Percentiles rank a stretch among this genome's conserved stretches.
Evolutionary conservation across 2,329 filamentous ascomycete species (phyloP).

Genomic region (Fusarium algeriense): DNA sequence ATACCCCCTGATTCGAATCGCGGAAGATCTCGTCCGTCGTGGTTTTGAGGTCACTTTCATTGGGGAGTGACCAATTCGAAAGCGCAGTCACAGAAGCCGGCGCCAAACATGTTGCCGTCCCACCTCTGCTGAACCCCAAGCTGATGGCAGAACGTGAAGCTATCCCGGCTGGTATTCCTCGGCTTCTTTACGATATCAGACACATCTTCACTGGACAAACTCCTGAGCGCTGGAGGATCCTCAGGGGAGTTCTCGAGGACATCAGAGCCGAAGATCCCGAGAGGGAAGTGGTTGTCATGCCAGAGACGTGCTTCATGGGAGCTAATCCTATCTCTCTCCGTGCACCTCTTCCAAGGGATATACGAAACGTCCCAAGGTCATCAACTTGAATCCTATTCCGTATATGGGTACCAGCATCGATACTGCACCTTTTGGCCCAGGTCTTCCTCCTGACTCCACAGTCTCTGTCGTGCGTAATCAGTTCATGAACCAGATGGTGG

Average conservation of each 20-base stretch:
- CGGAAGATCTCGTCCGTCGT: constrained; percentile 51
- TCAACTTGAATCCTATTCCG: constrained; percentile 57
- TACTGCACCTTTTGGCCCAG: constrained; percentile 54
- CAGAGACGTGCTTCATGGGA: constrained; percentile 56
- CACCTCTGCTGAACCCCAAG: constrained; percentile 26
- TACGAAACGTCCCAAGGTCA: constrained; percentile 49
- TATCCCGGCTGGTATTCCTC: constrained; percentile 40
- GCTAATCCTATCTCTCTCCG: constrained; percentile 54
- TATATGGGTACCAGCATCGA: constrained; percentile 54
- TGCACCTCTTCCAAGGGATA: constrained; percentile 54
- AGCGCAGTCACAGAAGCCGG: constrained; percentile 53
- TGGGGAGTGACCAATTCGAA: constrained; percentile 53
- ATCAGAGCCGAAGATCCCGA: constrained; percentile 49
- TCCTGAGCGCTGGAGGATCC: constrained; percentile 48
- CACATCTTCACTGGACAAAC: constrained; percentile 46
- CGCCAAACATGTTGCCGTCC: constrained; percentile 50
- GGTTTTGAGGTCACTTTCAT: constrained; percentile 60
- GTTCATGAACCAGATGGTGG: constrained; percentile 43
- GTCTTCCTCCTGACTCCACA: constrained; percentile 54
- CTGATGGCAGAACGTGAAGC: constrained; percentile 31
- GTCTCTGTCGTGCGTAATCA: constrained; percentile 53
- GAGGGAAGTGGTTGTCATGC: constrained; percentile 58
- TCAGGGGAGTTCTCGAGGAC: constrained; percentile 53
- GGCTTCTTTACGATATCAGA: constrained; percentile 50
- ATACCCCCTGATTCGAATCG: constrained; percentile 50